Evolutionary conservation across 208 protist species (phyloP), one percentile per base, ranked within the genome.

Genomic region (Crithidia acanthocephali): DNA sequence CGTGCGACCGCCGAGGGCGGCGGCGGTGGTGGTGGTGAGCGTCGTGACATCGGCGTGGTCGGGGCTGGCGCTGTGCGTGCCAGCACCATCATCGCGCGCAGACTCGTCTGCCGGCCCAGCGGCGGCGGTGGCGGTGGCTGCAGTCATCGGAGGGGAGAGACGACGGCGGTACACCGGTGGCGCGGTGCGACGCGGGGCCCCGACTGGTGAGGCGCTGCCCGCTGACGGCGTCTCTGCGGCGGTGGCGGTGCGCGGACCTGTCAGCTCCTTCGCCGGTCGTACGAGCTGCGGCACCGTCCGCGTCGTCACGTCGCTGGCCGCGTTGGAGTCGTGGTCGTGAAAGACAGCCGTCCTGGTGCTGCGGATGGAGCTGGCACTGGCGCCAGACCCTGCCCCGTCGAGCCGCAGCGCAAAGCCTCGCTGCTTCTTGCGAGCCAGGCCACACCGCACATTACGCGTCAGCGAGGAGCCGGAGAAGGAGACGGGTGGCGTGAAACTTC

Each of bases 391-490:
- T 7, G 23, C 28, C 4, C 59, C 44, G 15, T 65, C 59, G 2
- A 18, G 25, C 0, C 3, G 22, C 8, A 20, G 28, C 1, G 6
- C 20, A 28, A 57, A 32, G 23, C 40, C 37, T 15, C 16, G 1
- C 2, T 33, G 33, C 37, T 2, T 63, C 5, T 15, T 16, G 16
- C 23, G n/a, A 10, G 16, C 37, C 16, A 15, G 30, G 2, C 57
- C 37, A 23, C 57, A 23, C 8, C 33, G 37, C 5, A 50, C 37
- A 6, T 22, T 9, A 9, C 40, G 57, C 6, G 57, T 62, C 23
- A 62, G n/a, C 37, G 57, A 45, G 20, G 55, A 60, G 3, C n/a
- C 55, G 2, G 55, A 60, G 9, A 44, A 23, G 2, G 55, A 60
- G 7, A 32, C 5, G 2, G 48, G 48, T 13, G 23, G 22, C 7